These are phyloP conservation scores for Calonectria pteridis DNA, from an alignment of 2,329 filamentous ascomycete genomes.

Conservation along the genomic window DNA sequence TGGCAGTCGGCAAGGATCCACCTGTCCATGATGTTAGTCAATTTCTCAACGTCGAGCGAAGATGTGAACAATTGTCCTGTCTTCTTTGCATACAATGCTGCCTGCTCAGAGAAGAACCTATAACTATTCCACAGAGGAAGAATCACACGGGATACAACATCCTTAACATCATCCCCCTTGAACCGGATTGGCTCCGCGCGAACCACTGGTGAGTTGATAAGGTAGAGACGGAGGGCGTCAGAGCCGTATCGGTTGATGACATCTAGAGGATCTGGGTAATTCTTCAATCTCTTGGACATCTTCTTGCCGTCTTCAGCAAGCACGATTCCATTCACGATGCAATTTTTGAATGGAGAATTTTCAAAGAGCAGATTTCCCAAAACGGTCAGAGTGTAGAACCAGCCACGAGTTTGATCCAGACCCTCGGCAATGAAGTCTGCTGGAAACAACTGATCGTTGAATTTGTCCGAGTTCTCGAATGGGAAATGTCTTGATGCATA, in stretches of 20 bases:
- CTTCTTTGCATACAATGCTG: constrained; percentile 78
- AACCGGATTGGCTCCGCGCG: constrained; percentile 91
- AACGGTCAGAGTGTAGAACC: constrained; percentile 95
- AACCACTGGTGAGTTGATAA: constrained; percentile 97
- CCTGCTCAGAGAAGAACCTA: constrained; percentile 95
- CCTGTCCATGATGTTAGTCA: constrained; percentile 87
- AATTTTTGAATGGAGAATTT: constrained; percentile 90
- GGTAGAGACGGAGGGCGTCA: constrained; percentile 91
- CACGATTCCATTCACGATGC: constrained; percentile 95
- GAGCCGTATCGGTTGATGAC: constrained; percentile 92
- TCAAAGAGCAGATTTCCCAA: constrained; percentile 90
- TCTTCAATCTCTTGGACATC: constrained; percentile 98
- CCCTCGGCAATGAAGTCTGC: constrained; percentile 96
- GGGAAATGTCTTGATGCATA: constrained; percentile 93
- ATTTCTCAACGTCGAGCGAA: constrained; percentile 60
- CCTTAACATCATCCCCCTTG: constrained; percentile 92
- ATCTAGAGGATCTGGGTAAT: constrained; percentile 88
- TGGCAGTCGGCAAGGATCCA: constrained; percentile 97
- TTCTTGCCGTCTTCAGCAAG: constrained; percentile 97
- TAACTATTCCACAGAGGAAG: constrained; percentile 96
- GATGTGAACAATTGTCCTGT: too few species aligned
- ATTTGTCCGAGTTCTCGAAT: constrained; percentile 87
- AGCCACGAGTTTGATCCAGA: constrained; percentile 92
- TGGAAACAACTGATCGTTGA: constrained; percentile 80
- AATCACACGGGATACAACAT: constrained; percentile 92